Percentiles rank a stretch among this genome's conserved stretches.
These are phyloP conservation scores for Pugionium cornutum DNA, from an alignment of 345 rosid genomes.

Conservation along the genomic window DNA sequence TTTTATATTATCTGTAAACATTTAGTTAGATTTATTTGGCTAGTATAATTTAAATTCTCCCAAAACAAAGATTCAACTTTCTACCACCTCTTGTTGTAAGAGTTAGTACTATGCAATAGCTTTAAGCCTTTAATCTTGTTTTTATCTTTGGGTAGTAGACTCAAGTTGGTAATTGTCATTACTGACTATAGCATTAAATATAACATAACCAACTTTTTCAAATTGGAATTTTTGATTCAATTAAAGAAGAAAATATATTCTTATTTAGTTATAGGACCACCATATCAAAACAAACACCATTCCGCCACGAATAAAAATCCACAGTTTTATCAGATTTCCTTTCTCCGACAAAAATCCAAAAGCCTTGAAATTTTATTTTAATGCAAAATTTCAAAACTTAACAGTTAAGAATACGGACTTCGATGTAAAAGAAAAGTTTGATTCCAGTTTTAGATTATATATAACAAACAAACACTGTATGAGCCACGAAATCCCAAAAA, in stretches of 20 bases:
- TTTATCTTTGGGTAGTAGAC: background rate
- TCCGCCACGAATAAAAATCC: slow-evolving; percentile 24
- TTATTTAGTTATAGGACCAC: slow-evolving; percentile 11
- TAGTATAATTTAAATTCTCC: background rate
- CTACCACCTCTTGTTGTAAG: background rate
- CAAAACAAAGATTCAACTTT: background rate
- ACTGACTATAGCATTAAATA: background rate
- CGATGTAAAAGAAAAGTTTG: background rate
- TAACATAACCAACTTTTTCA: slow-evolving; percentile 3
- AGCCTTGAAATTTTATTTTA: background rate
- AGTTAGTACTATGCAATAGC: background rate
- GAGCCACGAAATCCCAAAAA: background rate
- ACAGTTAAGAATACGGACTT: background rate
- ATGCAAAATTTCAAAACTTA: background rate
- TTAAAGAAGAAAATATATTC: background rate
- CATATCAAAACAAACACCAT: background rate
- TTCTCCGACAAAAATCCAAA: background rate
- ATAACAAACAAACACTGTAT: slow-evolving; percentile 11
- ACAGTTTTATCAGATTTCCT: background rate
- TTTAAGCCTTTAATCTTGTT: background rate
- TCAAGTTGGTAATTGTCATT: slow-evolving; percentile 13
- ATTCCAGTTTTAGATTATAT: no score
- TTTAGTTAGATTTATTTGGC: background rate
- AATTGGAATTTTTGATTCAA: slow-evolving; percentile 1
- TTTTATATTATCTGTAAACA: background rate